These are phyloP conservation scores for Pisolithus marmoratus DNA, from an alignment of 768 basidiomycete species.

Conservation along the genomic window DNA sequence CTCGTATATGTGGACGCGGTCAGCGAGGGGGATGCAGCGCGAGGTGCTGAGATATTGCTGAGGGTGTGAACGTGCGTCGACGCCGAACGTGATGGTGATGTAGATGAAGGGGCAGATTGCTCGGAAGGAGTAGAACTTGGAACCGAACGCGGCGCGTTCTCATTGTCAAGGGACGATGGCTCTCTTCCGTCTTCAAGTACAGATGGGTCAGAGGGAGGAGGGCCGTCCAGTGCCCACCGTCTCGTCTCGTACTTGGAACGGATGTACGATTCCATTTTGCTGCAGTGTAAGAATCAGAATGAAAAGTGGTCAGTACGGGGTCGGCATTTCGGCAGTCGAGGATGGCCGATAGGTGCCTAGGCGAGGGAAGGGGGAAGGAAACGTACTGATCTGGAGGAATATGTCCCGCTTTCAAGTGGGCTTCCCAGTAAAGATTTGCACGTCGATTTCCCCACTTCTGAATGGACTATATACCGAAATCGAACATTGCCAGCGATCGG, in stretches of 20 bases:
- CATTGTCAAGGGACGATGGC: background rate
- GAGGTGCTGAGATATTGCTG: constrained; percentile 17
- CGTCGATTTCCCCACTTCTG: constrained; percentile 92
- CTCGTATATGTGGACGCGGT: constrained; percentile 23
- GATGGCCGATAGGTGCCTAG: background rate
- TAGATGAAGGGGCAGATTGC: too few species aligned
- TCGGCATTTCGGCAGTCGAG: too few species aligned
- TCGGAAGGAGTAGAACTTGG: background rate
- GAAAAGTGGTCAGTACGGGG: too few species aligned
- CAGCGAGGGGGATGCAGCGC: constrained; percentile 25
- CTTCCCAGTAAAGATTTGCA: constrained; percentile 97
- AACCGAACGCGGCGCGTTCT: background rate
- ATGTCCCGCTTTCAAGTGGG: constrained; percentile 88
- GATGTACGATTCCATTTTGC: constrained; percentile 97
- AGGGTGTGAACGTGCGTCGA: constrained; percentile 7
- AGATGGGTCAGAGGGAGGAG: constrained; percentile 76
- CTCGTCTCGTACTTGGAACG: constrained; percentile 93
- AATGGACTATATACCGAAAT: constrained; percentile 47
- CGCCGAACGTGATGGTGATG: constrained; percentile 1
- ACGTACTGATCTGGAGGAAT: constrained; percentile 91
- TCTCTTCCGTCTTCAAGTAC: constrained; percentile 47
- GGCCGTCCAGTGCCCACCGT: constrained; percentile 92
- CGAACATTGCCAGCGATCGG: background rate
- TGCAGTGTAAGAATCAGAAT: constrained; percentile 24
- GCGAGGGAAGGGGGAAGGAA: background rate